Base-by-base conservation (phyloP, 768 basidiomycete species). In the Lactarius trivialis region DNA sequence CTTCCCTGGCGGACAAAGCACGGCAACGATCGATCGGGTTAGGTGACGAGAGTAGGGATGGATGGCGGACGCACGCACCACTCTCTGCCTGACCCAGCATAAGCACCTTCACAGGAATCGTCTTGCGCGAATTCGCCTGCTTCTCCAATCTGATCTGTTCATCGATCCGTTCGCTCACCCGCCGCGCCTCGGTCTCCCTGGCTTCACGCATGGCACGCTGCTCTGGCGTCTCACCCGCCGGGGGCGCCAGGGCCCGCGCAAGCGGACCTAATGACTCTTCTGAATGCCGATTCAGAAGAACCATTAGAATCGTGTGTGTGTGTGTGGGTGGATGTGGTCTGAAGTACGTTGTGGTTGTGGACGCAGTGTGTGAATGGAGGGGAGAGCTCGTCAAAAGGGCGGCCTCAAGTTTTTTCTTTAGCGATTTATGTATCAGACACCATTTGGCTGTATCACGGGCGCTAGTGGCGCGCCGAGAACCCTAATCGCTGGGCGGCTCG, bases 81-180 rank as follows among this genome's bases (percentile, higher is more conserved):
- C 60, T 61, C 41, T 63, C 67, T 17, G 52, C 55, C 60, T 49
- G 64, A 60, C 70, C 70, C 24, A 71, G 63, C 45, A 71, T 56
- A 34, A 71, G 62, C 24, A 71, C 67, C 60, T 71, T 71, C 9
- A 70, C 65, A 1, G 65, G 63, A 12, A 37, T 36, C n/a, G 60
- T 62, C 39, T 65, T 62, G 54, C 66, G 70, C n/a, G 58, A 57
- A 34, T 37, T 58, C 1, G 63, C 63, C n/a, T 58, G 60, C 30
- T 58, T 69, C 26, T 57, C 58, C 15, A 36, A 30, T 43, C 63
- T 69, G 50, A 71, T 36, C 58, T 63, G 57, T 41, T 67, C 69
- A 28, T 71, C 70, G 51, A 71, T 71, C 21, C 28, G 60, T 14
- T 71, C 68, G 33, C 68, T 71, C 41, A 67, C 61, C n/a, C 63